Percentiles rank a stretch among this genome's conserved stretches.
phyloP scores from a whole-genome alignment of 106 monocot genomes.

The Ottelia alismoides region DNA sequence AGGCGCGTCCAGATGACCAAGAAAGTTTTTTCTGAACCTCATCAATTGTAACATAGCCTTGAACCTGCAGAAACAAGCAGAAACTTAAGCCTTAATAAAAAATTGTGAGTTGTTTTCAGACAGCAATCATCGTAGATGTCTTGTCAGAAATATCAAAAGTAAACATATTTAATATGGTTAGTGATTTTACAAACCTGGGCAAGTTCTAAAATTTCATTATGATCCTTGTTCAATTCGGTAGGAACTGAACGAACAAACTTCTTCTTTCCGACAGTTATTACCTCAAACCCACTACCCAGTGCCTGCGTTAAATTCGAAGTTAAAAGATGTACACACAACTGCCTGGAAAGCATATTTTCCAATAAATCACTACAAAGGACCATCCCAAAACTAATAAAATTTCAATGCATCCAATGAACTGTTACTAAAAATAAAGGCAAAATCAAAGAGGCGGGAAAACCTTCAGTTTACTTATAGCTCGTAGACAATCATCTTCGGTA shows the following conservation, averaged over 20 bases:
- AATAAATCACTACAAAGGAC: too few species aligned
- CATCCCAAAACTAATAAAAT: too few species aligned
- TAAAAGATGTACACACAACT: too few species aligned
- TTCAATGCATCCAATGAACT: too few species aligned
- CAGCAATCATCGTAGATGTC: not conserved
- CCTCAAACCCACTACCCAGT: constrained; percentile 87
- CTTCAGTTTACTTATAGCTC: constrained; percentile 89
- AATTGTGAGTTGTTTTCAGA: too few species aligned
- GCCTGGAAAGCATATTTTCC: too few species aligned
- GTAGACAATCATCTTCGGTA: constrained; percentile 81
- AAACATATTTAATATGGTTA: too few species aligned
- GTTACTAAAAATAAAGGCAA: too few species aligned
- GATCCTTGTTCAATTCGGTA: constrained; percentile 84
- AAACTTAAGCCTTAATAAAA: too few species aligned
- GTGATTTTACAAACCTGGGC: constrained; percentile 71
- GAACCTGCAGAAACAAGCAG: constrained; percentile 18
- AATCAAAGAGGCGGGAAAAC: too few species aligned
- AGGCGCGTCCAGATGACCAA: constrained; percentile 69
- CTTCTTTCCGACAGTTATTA: constrained; percentile 64
- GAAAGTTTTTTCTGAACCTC: constrained; percentile 59
- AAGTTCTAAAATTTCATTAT: constrained; percentile 82
- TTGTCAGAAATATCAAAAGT: not conserved
- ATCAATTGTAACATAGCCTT: constrained; percentile 63
- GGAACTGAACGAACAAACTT: constrained; percentile 87
- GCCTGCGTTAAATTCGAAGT: constrained; percentile 33